phyloP scores from a whole-genome alignment of 495 filamentous ascomycete genomes.

The Penicillium manginii region DNA sequence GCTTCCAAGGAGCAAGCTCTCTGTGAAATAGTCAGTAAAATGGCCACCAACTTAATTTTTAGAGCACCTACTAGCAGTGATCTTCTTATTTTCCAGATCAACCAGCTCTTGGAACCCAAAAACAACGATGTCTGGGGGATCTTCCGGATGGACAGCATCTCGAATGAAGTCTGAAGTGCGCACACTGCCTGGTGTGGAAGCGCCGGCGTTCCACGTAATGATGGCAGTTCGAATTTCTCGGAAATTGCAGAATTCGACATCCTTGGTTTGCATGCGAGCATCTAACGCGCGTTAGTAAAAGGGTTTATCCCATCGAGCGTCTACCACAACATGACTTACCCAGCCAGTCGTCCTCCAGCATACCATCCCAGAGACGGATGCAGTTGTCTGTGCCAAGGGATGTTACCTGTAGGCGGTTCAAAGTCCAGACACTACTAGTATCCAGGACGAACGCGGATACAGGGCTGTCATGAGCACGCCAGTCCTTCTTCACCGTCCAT shows the following conservation, averaged over 20 bases:
- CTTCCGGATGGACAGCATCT: conserved; percentile 68
- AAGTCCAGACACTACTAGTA: conserved; percentile 79
- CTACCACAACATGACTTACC: conserved; percentile 47
- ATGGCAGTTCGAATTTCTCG: conserved; percentile 76
- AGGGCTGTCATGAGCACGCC: conserved; percentile 85
- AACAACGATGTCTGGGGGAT: conserved; percentile 84
- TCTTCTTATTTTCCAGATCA: conserved; percentile 94
- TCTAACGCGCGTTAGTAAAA: conserved; percentile 54
- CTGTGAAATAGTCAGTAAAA: conserved; percentile 40
- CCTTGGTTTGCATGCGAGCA: conserved; percentile 79
- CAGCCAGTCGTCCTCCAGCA: conserved; percentile 92
- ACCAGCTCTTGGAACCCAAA: conserved; percentile 99
- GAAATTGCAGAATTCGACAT: conserved; percentile 82
- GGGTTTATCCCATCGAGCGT: not conserved
- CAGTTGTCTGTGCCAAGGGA: conserved; percentile 87
- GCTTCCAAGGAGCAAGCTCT: conserved; percentile 63
- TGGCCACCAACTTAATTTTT: not conserved
- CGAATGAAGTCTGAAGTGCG: conserved; percentile 77
- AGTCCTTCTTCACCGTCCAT: conserved; percentile 91
- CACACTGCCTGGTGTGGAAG: conserved; percentile 81
- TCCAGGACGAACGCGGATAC: conserved; percentile 79
- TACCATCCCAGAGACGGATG: conserved; percentile 88
- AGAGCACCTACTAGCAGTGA: conserved; percentile 78
- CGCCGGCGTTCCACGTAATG: conserved; percentile 96
- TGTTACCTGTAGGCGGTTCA: conserved; percentile 84